These are phyloP conservation scores for Viola odorata DNA, from an alignment of 345 rosid genomes.

Conservation along the genomic window DNA sequence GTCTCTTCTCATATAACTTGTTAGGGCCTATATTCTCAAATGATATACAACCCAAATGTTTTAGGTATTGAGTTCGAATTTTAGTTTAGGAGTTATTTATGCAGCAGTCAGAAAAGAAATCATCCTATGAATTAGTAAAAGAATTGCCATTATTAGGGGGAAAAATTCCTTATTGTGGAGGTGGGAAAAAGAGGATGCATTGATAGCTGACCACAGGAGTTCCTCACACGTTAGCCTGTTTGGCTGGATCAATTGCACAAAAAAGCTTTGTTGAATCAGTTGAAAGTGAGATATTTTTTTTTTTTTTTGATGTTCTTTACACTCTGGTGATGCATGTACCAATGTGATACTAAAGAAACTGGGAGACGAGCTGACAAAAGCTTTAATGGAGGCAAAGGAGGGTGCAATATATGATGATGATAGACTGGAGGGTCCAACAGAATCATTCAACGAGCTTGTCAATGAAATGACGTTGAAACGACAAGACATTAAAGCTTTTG, in stretches of 20 bases:
- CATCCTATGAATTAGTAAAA: background rate
- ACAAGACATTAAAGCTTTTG: slow-evolving; percentile 68
- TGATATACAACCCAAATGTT: too few relatives aligned
- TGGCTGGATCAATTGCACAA: slow-evolving; percentile 1
- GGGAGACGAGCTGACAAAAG: slow-evolving; percentile 70
- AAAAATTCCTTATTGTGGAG: background rate
- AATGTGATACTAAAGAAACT: slow-evolving; percentile 35
- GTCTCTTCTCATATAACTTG: too few relatives aligned
- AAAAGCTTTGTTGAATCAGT: background rate
- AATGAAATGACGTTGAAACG: slow-evolving; percentile 52
- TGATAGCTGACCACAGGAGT: slow-evolving; percentile 4
- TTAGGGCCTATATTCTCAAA: too few relatives aligned
- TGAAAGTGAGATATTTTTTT: background rate
- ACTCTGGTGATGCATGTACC: slow-evolving; percentile 26
- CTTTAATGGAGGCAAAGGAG: slow-evolving; percentile 60
- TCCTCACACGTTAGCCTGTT: slow-evolving; percentile 23
- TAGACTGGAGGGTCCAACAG: slow-evolving; percentile 34
- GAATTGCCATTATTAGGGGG: background rate
- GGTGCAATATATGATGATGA: slow-evolving; percentile 24
- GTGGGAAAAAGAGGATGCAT: background rate
- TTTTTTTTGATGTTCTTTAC: background rate
- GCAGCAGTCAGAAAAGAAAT: background rate
- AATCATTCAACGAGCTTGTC: slow-evolving; percentile 71
- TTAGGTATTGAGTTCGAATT: too few relatives aligned
- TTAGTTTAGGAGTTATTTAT: background rate